phyloP scores from a whole-genome alignment of 2,329 filamentous ascomycete genomes.

The Alternaria sp. region DNA sequence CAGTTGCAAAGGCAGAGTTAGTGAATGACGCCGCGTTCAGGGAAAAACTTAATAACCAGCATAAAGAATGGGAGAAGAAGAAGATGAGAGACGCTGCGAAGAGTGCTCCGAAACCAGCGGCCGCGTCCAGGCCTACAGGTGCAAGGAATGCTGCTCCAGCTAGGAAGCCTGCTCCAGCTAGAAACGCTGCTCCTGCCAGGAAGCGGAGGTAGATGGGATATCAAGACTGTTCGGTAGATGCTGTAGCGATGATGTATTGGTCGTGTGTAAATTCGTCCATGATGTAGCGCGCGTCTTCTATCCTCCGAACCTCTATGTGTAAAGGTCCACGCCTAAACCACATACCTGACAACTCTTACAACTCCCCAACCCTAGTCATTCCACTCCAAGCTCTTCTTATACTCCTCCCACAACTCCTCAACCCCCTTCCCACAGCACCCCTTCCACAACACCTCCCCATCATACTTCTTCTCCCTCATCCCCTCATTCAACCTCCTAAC shows the following conservation, averaged over 20 bases:
- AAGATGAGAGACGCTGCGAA: background rate
- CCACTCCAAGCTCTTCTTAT: conserved; percentile 59
- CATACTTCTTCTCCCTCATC: conserved; percentile 68
- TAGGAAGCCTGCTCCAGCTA: background rate
- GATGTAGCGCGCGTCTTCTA: background rate
- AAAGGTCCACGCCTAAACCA: background rate
- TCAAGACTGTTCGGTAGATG: background rate
- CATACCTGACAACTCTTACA: background rate
- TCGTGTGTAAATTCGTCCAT: background rate
- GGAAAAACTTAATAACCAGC: fast-evolving
- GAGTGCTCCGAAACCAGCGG: background rate
- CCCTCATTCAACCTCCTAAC: conserved; percentile 69
- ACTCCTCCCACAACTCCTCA: conserved; percentile 75
- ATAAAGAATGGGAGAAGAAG: background rate
- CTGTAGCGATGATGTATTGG: background rate
- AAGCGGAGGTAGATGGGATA: background rate
- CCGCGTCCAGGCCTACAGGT: background rate
- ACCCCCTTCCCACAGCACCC: conserved; percentile 71
- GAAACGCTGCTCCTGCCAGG: background rate
- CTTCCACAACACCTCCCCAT: conserved; percentile 71
- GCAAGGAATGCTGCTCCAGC: background rate
- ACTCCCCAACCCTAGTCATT: background rate
- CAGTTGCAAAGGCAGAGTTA: background rate
- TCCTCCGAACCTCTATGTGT: background rate
- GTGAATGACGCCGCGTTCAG: background rate